Evolutionary conservation across 805 yeast species (phyloP).

Genomic region (Kodamaea fukazawae): DNA sequence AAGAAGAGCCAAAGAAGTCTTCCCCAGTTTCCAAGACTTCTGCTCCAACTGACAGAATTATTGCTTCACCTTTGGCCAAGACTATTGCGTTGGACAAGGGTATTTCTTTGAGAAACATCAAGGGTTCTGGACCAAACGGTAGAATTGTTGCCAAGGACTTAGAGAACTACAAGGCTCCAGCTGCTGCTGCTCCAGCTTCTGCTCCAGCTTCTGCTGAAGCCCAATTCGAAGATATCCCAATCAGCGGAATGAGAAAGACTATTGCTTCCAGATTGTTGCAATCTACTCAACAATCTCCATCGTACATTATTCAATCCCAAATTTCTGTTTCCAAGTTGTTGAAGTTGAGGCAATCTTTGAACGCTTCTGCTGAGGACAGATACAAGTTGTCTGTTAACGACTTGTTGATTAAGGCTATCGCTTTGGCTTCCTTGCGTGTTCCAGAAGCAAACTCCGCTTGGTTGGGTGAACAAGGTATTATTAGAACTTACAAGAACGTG

Average conservation of each 20-base stretch:
- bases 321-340: constrained; percentile 85
- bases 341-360: constrained; percentile 87
- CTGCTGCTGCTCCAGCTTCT: constrained; percentile 44
- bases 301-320: constrained; percentile 85
- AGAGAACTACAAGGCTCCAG: constrained; percentile 58
- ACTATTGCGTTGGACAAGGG: constrained; percentile 90
- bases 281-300: constrained; percentile 85
- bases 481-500: constrained; percentile 86
- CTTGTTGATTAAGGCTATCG: constrained; percentile 89
- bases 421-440: constrained; percentile 83
- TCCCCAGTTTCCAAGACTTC: constrained; percentile 13
- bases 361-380: constrained; percentile 78
- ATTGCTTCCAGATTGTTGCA: constrained; percentile 85
- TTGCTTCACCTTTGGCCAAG: constrained; percentile 96
- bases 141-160: constrained; percentile 91
- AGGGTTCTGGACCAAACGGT: constrained; percentile 94
- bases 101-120: constrained; percentile 74
- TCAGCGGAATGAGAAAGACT: constrained; percentile 89
- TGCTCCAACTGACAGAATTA: constrained; percentile 60
- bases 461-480: constrained; percentile 84
- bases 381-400: constrained; percentile 94
- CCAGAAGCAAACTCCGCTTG: constrained; percentile 95
- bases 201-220: constrained; percentile 49
- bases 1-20: constrained; percentile 20
- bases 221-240: constrained; percentile 75